Conservation (phyloP, 2,329 filamentous ascomycete species). For the Penicillium sp. region DNA sequence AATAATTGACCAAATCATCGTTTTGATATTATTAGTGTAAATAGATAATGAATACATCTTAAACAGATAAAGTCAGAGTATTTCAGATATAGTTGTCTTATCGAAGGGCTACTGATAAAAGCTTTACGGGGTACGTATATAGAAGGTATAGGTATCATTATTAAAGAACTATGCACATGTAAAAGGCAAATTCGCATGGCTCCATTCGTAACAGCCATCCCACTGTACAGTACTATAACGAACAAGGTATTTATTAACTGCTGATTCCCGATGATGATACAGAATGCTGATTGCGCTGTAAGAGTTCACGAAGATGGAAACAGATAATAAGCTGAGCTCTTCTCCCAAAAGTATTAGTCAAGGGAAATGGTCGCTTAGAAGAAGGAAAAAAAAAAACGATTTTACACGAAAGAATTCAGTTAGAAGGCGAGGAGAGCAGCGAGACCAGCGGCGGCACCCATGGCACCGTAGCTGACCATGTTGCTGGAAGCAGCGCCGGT, state of each 20-base stretch:
- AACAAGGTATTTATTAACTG: not conserved
- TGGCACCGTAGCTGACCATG: slow-evolving; percentile 31
- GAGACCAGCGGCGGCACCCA: slow-evolving; percentile 31
- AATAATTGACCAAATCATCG: not conserved
- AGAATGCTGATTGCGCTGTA: not conserved
- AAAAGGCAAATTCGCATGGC: slow-evolving; percentile 6
- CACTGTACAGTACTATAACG: not conserved
- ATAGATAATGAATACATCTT: not conserved
- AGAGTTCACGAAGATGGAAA: not conserved
- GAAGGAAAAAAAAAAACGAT: not conserved
- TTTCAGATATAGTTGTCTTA: too few species aligned
- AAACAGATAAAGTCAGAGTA: too few species aligned
- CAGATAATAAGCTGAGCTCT: too few species aligned
- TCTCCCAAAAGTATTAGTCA: too few species aligned
- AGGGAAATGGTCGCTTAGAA: not conserved
- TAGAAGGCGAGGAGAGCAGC: slow-evolving; percentile 35
- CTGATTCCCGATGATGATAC: not conserved
- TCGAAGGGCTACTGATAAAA: too few species aligned
- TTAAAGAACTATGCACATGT: not conserved
- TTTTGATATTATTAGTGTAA: not conserved
- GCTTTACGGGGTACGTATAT: not conserved
- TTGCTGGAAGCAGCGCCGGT: slow-evolving; percentile 33
- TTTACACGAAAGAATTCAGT: slow-evolving; percentile 14
- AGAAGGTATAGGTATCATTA: not conserved
- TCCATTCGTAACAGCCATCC: slow-evolving; percentile 4